Evolutionary conservation across 805 yeast species (phyloP), one percentile per base, ranked within the genome.

Genomic region (Wickerhamomyces chambardii): DNA sequence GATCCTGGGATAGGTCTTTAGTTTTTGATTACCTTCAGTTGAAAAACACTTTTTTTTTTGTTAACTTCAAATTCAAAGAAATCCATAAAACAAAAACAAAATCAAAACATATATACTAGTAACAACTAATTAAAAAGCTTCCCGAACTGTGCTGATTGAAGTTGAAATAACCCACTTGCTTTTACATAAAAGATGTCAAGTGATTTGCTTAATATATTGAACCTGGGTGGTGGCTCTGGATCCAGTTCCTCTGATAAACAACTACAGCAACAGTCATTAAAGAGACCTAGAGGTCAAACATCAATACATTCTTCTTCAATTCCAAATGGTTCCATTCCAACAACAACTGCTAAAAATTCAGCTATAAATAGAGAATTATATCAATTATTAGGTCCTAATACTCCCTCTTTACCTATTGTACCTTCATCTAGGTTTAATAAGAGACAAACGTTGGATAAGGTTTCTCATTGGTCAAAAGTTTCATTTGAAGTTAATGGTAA

Each of bases 281-380:
- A 24, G 12, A 24, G 37, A 32, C 4, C 40, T 36, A 26, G 42
- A 43, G 29, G 43, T 48, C 22, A 60, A 59, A 30, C 45, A 45
- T n/a, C 25, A 19, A 41, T 36, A 5, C 11, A 10, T 27, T 5
- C 9, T 27, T 10, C 15, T 35, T 40, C 7, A 26, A 15, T 27
- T 15, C 26, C 17, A 11, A 15, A 9, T 29, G 18, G 24, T 25
- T 19, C 31, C 22, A 22, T 7, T 15, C 54, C 46, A 32, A 56
- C 67, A 31, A 64, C 77, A 2, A 24, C 26, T 9, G 7, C 26
- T 11, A 24, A 24, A 12, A 24, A 24, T 12, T 24, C 26, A 11
- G 95, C 95, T 18, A 82, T 90, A 75, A 89, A 84, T 42, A 71
- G 97, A 46, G 98, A 92, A 55, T 64, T 92, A 36, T 89, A 82